Conservation (phyloP, 1,284 basidiomycete species). For the Ceratobasidium sp. region DNA sequence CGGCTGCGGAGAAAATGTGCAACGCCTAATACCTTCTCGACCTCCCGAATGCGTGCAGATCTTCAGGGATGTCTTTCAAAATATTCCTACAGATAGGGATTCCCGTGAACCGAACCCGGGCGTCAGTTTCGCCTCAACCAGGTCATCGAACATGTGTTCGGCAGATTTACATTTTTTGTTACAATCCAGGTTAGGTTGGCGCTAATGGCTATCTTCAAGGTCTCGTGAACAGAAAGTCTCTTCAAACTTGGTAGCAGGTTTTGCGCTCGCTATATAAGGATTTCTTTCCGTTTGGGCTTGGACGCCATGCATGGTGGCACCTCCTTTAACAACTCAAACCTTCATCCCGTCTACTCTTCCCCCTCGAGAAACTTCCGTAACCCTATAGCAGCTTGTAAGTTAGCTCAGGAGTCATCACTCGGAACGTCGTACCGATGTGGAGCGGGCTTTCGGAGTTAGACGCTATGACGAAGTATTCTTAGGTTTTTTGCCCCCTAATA, state of each 20-base stretch:
- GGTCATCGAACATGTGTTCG: slow-evolving; percentile 2
- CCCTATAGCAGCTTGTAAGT: neutral
- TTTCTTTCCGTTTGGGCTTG: neutral
- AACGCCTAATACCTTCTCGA: neutral
- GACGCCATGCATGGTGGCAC: no score
- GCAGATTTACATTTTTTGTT: no score
- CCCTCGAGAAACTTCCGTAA: slow-evolving; percentile 13
- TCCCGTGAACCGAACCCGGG: neutral
- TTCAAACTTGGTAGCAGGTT: neutral
- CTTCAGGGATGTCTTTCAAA: neutral
- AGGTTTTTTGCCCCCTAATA: no score
- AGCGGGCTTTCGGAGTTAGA: no score
- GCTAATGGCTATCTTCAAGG: no score
- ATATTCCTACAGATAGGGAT: neutral
- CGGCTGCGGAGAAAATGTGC: neutral
- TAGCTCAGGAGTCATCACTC: neutral
- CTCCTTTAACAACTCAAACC: neutral
- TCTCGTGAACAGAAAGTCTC: neutral
- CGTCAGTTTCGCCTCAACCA: neutral
- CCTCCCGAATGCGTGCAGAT: slow-evolving; percentile 2
- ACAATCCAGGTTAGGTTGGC: no score
- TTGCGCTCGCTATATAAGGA: neutral
- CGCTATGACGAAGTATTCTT: no score
- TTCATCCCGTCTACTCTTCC: neutral
- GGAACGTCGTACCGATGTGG: no score